phyloP scores from a whole-genome alignment of 192 early-diverging fungal species.

The Umbelopsis sp. region DNA sequence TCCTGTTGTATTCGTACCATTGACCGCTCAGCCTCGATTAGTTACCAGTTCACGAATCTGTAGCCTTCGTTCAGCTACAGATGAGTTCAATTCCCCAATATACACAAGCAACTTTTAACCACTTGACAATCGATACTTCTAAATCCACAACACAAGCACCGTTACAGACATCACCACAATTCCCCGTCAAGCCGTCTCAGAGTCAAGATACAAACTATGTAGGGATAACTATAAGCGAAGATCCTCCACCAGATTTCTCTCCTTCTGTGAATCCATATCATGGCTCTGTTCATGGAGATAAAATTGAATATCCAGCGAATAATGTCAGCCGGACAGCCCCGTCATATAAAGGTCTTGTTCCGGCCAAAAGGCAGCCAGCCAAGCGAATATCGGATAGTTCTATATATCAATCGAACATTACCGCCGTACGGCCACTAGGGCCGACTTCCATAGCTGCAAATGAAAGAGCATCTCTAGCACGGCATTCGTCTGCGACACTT shows the following conservation, averaged over 20 bases:
- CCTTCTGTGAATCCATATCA: constrained; percentile 2
- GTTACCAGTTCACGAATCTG: not conserved
- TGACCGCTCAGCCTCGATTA: no score
- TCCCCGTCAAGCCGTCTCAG: not conserved
- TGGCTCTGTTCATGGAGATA: constrained; percentile 2
- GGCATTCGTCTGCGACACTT: constrained; percentile 8
- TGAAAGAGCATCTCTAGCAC: not conserved
- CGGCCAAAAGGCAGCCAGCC: not conserved
- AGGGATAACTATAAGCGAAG: constrained; percentile 38
- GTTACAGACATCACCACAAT: not conserved
- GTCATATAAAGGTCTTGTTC: not conserved
- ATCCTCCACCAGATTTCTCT: constrained; percentile 2
- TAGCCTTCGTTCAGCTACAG: not conserved
- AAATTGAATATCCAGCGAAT: not conserved
- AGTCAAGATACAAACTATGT: constrained; percentile 39
- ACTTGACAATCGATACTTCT: not conserved
- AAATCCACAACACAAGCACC: not conserved
- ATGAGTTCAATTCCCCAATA: constrained; percentile 11
- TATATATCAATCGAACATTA: not conserved
- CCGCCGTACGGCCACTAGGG: not conserved
- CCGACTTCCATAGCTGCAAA: constrained; percentile 4
- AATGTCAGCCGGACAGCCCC: not conserved
- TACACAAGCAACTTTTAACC: not conserved
- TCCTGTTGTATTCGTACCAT: no score
- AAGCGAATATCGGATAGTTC: constrained; percentile 14